phyloP scores from a whole-genome alignment of 129 eudicot genomes.

The Ambrosia trifida region DNA sequence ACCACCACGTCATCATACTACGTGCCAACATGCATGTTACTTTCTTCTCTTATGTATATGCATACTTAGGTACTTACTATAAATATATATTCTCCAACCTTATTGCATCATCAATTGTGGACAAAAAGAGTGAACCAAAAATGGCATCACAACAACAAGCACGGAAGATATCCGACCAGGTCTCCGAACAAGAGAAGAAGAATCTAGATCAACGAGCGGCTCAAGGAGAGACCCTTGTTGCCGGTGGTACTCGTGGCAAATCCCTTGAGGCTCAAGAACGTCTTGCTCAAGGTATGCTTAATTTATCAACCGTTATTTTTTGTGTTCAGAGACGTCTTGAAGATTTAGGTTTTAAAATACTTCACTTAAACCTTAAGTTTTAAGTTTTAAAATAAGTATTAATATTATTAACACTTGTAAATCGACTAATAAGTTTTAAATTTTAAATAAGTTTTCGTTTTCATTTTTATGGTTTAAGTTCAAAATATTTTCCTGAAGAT shows the following conservation, averaged over 20 bases:
- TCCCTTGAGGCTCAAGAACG: conserved; percentile 39
- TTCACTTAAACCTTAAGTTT: too few species aligned
- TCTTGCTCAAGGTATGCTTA: conserved; percentile 36
- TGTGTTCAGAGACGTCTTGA: too few species aligned
- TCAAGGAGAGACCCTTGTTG: conserved; percentile 36
- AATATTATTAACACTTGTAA: too few species aligned
- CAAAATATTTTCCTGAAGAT: too few species aligned
- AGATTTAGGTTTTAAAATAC: too few species aligned
- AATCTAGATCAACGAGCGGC: conserved; percentile 38
- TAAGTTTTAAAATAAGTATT: too few species aligned
- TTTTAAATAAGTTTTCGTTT: too few species aligned
- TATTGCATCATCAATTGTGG: neutral
- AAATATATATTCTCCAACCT: neutral
- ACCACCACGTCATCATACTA: conserved; percentile 27
- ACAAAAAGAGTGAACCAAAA: neutral
- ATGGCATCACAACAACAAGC: conserved; percentile 40
- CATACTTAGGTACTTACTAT: neutral
- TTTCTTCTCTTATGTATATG: neutral
- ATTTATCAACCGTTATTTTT: neutral
- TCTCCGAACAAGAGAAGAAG: conserved; percentile 36
- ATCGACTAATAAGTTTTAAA: too few species aligned
- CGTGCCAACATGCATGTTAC: conserved; percentile 37
- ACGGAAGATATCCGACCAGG: conserved; percentile 25
- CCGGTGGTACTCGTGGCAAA: conserved; percentile 37
- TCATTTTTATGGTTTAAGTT: too few species aligned